Evolutionary conservation across 2,329 filamentous ascomycete genomes (phyloP).

Genomic region (Alternaria infectoria): DNA sequence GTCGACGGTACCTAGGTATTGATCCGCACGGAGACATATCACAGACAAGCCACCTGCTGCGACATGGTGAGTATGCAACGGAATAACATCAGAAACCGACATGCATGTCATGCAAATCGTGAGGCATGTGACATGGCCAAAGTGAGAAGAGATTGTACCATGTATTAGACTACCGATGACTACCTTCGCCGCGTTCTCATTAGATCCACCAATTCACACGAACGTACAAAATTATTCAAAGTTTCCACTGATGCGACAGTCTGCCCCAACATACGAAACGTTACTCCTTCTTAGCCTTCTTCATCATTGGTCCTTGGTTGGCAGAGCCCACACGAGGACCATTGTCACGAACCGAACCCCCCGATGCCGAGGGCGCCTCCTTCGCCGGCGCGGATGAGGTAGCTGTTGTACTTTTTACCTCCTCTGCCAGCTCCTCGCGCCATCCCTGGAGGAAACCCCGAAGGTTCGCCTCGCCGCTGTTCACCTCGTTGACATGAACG

Average conservation of each 20-base stretch:
- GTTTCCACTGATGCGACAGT: background rate
- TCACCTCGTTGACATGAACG: background rate
- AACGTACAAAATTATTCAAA: background rate
- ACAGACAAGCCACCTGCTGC: background rate
- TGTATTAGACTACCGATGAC: background rate
- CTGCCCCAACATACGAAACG: background rate
- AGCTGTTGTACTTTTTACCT: background rate
- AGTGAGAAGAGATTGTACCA: background rate
- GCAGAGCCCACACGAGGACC: background rate
- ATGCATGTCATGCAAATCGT: background rate
- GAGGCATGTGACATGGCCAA: background rate
- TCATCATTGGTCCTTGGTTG: background rate
- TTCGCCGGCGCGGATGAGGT: background rate
- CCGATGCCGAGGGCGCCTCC: background rate
- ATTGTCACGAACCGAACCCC: background rate
- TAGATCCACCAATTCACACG: background rate
- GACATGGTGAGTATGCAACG: background rate
- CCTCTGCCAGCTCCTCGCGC: background rate
- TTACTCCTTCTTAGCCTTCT: background rate
- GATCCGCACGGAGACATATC: background rate
- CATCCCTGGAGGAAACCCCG: background rate
- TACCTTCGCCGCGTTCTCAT: background rate
- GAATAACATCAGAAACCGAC: background rate
- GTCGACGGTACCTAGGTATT: background rate
- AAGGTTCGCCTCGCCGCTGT: background rate